Percentiles rank a stretch among this genome's conserved stretches.
phyloP scores from a whole-genome alignment of 306 rosid species.

The Potentilla sterilis region DNA sequence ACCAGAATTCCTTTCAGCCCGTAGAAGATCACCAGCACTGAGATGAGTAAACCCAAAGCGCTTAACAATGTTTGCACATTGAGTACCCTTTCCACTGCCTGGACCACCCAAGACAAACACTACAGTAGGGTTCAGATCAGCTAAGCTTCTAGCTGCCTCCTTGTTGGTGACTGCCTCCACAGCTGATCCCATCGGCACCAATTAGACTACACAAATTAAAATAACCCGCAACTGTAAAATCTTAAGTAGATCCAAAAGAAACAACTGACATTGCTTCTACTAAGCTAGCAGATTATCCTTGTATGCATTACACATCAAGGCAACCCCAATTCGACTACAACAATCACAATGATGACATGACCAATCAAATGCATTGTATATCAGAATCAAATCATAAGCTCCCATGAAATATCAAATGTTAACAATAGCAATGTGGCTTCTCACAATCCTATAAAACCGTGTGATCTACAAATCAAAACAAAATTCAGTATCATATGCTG shows the following conservation, averaged over 20 bases:
- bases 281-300: background rate
- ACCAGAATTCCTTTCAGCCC: conserved; percentile 94
- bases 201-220: conserved; percentile 36
- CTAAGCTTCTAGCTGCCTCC: conserved; percentile 55
- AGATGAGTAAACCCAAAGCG: conserved; percentile 85
- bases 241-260: background rate
- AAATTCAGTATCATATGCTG: background rate
- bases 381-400: background rate
- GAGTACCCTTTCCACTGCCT: conserved; percentile 98
- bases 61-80: conserved; percentile 75
- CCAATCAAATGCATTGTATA: background rate
- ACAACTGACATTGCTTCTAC: background rate
- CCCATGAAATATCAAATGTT: background rate
- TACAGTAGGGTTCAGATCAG: conserved; percentile 70
- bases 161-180: conserved; percentile 46
- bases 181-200: conserved; percentile 65
- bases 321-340: background rate
- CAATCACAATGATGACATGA: background rate
- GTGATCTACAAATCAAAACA: background rate
- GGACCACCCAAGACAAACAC: conserved; percentile 99
- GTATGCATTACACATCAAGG: background rate
- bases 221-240: background rate
- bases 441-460: background rate
- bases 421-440: background rate
- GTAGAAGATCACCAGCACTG: conserved; percentile 99